Base-by-base conservation (phyloP, 2,329 filamentous ascomycete species). In the Lachnellula willkommii region DNA sequence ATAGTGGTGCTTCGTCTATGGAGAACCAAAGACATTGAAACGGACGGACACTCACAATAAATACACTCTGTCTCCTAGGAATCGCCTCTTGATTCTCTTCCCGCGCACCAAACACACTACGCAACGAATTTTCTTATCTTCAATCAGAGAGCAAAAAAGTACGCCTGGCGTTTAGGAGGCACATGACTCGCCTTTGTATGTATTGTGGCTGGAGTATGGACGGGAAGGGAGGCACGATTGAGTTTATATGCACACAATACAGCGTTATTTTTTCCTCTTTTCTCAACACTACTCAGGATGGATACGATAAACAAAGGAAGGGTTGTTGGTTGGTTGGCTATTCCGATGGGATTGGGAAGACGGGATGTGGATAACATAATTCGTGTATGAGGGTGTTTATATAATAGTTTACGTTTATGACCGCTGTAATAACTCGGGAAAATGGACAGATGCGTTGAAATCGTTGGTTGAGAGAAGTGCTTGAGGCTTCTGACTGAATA, bases 1-100 rank as follows among this genome's bases (percentile, higher is more conserved):
- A 55, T 48, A 66, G 61, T 26, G 61, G 60, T 4, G 56, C 58
- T 22, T 63, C 61, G 6, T 63, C 59, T 6, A 59, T 64, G 50
- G 63, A 68, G 12, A 36, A 62, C n/a, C 45, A 52, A 40, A 50
- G 56, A 50, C 50, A 48, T 53, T 57, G 37, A 60, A 37, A 50
- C 45, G 7, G 15, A 28, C 20, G 2, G 5, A 22, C 8, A 47
- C n/a, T 17, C 24, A 22, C 8, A 22, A 22, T 20, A 45, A 12
- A 45, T 20, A 45, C n/a, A 22, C 20, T 12, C 42, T 12, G 22
- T 24, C 20, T 45, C 4, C 20, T 45, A 47, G 9, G 45, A 47
- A 47, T 3, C 24, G 28, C 12, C 8, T n/a, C n/a, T 47, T 7
- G 22, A 47, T 47, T 12, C 45, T 47, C 17, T 40, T 49, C 17